Evolutionary conservation across 23 red algal species (phyloP).

Genomic region (Pyropia haitanensis): DNA sequence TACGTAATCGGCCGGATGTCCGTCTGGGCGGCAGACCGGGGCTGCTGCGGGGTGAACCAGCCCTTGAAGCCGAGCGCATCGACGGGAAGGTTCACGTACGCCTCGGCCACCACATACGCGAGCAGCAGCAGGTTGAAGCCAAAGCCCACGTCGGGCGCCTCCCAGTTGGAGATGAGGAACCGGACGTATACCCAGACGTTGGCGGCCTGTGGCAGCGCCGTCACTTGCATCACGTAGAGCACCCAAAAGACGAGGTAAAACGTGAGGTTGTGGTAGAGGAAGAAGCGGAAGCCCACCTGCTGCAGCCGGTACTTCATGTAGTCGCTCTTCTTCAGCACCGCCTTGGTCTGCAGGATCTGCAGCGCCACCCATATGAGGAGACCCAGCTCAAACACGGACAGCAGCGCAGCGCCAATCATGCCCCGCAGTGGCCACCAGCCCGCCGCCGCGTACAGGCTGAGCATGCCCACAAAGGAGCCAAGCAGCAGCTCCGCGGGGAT

Average conservation of each 20-base stretch:
- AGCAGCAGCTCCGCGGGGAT: conserved; percentile 34
- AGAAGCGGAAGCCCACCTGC: conserved; percentile 84
- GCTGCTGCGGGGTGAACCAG: conserved; percentile 54
- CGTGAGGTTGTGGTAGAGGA: conserved; percentile 66
- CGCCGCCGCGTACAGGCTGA: conserved; percentile 42
- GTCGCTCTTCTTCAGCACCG: conserved; percentile 53
- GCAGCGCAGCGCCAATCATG: conserved; percentile 29
- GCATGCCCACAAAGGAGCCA: conserved; percentile 53
- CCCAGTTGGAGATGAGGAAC: conserved; percentile 32
- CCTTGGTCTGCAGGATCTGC: conserved; percentile 36
- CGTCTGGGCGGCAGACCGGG: conserved; percentile 12
- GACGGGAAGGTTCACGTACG: conserved; percentile 62
- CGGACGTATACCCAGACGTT: conserved; percentile 30
- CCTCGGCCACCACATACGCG: conserved; percentile 45
- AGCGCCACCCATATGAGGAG: conserved; percentile 21
- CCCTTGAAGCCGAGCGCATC: conserved; percentile 58
- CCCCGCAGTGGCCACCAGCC: conserved; percentile 34
- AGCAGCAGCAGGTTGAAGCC: conserved; percentile 46
- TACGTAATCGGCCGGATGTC: conserved; percentile 75
- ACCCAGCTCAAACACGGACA: conserved; percentile 43
- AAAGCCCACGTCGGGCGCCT: conserved; percentile 45
- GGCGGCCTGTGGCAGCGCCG: conserved; percentile 28
- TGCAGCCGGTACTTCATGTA: conserved; percentile 61
- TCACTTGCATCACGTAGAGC: conserved; percentile 31
- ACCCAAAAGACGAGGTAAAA: conserved; percentile 51